Base-by-base conservation (phyloP, 2,329 filamentous ascomycete genomes). In the Hymenoscyphus salicellus region DNA sequence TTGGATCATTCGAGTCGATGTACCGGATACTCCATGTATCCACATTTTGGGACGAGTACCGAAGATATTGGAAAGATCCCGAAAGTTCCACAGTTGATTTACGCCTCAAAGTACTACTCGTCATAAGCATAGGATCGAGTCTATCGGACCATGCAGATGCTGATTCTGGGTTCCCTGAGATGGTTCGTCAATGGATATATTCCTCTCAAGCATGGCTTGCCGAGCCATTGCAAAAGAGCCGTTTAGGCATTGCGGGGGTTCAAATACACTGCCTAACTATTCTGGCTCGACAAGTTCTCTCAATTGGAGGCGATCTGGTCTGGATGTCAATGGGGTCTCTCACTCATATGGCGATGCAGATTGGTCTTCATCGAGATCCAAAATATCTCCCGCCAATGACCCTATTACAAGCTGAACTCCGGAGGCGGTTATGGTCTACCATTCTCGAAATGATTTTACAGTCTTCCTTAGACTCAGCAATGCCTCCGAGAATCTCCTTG, bases 261-360 rank as follows among this genome's bases (percentile, higher is more conserved):
- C 80, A 81, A 58, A 38, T 38, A 1, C 11, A 38, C 33, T 38
- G 33, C 33, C 33, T 38, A 3, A 38, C 33, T 14, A 38, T 79
- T 5, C 62, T 81, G 2, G 77, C 76, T 1, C 74, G 79, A 0
- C 78, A 81, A 65, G 73, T 78, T n/a, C 79, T 78, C 63, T 77
- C 76, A 1, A 71, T 80, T 6, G 77, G 78, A 11, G 78, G 76
- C 0, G 79, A 80, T 55, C 69, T 79, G 5, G 73, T 78, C 0
- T 82, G 79, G 79, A 74, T 77, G 55, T 78, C 78, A 2, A 73
- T 72, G 41, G 79, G 80, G 0, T 77, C 78, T 0, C 75, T 82
- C 0, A 61, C 81, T 8, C 75, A 79, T 55, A 71, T 63, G n/a
- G 79, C 79, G 8, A 81, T 81, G 78, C 76, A 80, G 59, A 77